These are phyloP conservation scores for Cucumis melo DNA, from an alignment of 306 rosid genomes.

Conservation along the genomic window DNA sequence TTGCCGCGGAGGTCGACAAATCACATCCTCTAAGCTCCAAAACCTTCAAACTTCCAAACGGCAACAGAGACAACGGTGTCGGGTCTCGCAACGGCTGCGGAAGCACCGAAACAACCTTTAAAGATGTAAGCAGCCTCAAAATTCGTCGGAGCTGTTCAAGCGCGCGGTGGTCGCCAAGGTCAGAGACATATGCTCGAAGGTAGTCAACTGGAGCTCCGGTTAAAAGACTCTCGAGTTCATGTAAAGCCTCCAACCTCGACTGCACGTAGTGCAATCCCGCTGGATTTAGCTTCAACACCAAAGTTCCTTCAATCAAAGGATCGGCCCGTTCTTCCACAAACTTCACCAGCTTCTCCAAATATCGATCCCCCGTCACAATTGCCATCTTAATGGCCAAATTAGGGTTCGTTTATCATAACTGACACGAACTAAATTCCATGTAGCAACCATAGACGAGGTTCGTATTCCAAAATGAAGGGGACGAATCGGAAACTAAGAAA, in stretches of 20 bases:
- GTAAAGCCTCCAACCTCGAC: constrained; percentile 74
- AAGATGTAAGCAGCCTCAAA: constrained; percentile 67
- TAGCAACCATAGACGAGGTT: neutral
- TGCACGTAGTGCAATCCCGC: constrained; percentile 86
- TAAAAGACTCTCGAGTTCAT: constrained; percentile 71
- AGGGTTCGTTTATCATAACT: constrained; percentile 19
- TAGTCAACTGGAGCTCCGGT: constrained; percentile 88
- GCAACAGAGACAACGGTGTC: constrained; percentile 72
- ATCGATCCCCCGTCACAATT: constrained; percentile 95
- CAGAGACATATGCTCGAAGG: constrained; percentile 82
- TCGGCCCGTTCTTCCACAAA: constrained; percentile 72
- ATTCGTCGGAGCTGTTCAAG: constrained; percentile 90
- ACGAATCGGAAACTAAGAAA: neutral
- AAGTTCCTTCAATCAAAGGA: constrained; percentile 60
- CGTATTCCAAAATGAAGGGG: neutral
- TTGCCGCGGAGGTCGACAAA: constrained; percentile 87
- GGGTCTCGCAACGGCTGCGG: constrained; percentile 61
- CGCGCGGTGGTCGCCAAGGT: constrained; percentile 98
- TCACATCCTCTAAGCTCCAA: constrained; percentile 92
- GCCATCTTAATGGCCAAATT: constrained; percentile 35
- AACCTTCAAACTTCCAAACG: constrained; percentile 63
- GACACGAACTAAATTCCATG: constrained; percentile 12
- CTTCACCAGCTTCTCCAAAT: constrained; percentile 67
- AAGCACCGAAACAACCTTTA: constrained; percentile 74
- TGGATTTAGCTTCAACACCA: constrained; percentile 78